Conservation (phyloP, 805 yeast species). For the Starmera dryadoides region DNA sequence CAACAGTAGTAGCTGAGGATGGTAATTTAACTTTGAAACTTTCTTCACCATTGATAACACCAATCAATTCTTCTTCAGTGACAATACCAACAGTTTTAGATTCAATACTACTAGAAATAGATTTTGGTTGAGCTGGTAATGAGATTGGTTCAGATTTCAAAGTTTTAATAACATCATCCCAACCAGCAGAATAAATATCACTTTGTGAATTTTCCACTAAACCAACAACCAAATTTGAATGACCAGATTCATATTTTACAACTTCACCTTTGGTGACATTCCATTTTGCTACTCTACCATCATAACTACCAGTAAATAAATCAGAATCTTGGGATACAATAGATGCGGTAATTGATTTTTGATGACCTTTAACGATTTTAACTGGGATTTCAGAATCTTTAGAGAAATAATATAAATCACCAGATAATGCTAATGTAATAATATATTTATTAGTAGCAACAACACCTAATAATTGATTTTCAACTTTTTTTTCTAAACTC, state of each 20-base stretch:
- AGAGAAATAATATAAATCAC: slow-evolving; percentile 58
- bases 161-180: slow-evolving; percentile 75
- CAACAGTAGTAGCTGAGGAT: slow-evolving; percentile 39
- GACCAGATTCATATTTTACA: slow-evolving; percentile 35
- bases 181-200: slow-evolving; percentile 53
- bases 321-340: slow-evolving; percentile 16
- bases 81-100: slow-evolving; percentile 33
- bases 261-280: slow-evolving; percentile 25
- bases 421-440: slow-evolving; percentile 63
- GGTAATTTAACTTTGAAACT: slow-evolving; percentile 23
- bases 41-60: slow-evolving; percentile 26
- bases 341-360: slow-evolving; percentile 67
- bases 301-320: slow-evolving; percentile 67
- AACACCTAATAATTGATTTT: slow-evolving; percentile 75
- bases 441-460: slow-evolving; percentile 54
- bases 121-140: slow-evolving; percentile 44
- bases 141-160: slow-evolving; percentile 24
- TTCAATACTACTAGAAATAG: slow-evolving; percentile 30
- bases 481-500: slow-evolving; percentile 39
- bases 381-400: slow-evolving; percentile 26
- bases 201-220: slow-evolving; percentile 25
- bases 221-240: slow-evolving; percentile 61
- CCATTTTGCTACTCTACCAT: slow-evolving; percentile 72
- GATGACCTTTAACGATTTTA: slow-evolving; percentile 63
- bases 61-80: slow-evolving; percentile 27